Percentiles rank a stretch among this genome's conserved stretches.
phyloP scores from a whole-genome alignment of 768 basidiomycete species.

The Mycena latifolia region DNA sequence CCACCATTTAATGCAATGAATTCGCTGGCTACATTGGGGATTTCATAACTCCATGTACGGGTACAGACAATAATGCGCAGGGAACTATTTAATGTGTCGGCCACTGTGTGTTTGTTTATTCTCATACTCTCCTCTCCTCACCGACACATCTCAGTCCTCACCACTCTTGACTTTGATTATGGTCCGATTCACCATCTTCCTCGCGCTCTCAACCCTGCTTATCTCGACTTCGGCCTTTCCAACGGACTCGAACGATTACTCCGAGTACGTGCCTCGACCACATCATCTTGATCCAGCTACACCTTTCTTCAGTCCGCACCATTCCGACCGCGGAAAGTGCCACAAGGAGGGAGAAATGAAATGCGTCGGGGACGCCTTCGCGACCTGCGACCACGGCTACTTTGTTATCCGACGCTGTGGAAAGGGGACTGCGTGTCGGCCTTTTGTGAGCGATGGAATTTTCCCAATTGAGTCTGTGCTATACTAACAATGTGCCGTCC shows the following conservation, averaged over 20 bases:
- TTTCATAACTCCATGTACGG: constrained; percentile 10
- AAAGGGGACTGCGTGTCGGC: constrained; percentile 12
- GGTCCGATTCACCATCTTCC: neutral
- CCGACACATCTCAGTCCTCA: constrained; percentile 2
- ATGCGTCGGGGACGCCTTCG: no score
- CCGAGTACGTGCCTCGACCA: constrained; percentile 2
- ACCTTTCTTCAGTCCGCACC: neutral
- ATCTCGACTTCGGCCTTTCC: no score
- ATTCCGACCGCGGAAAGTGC: constrained; percentile 11
- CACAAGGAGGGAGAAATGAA: constrained; percentile 12
- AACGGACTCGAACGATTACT: constrained; percentile 3
- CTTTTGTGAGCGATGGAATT: constrained; percentile 1
- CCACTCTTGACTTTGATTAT: neutral
- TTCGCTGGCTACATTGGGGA: neutral
- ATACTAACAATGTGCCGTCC: neutral
- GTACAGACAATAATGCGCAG: neutral
- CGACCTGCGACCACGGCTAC: no score
- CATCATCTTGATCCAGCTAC: neutral
- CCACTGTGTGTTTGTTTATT: neutral
- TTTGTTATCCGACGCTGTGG: no score
- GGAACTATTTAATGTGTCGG: constrained; percentile 9
- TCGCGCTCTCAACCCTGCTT: no score
- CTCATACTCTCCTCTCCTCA: neutral
- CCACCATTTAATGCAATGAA: constrained; percentile 8
- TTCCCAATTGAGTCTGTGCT: neutral